Percentiles rank a stretch among this genome's conserved stretches.
These are phyloP conservation scores for Candida arabinofermentans DNA, from an alignment of 805 yeast species.

Conservation along the genomic window DNA sequence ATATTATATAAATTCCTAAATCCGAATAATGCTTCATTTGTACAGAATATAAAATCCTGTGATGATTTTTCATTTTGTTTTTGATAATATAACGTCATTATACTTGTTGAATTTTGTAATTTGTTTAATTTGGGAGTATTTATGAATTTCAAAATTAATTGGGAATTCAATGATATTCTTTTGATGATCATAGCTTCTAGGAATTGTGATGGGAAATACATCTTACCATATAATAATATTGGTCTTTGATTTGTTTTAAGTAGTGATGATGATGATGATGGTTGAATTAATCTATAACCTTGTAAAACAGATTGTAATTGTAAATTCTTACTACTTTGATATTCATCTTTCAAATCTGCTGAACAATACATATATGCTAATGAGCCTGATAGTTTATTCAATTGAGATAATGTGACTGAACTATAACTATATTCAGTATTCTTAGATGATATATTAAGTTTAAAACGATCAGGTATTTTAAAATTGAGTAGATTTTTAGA, in stretches of 20 bases:
- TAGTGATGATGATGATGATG: slow-evolving; percentile 1
- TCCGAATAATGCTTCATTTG: slow-evolving; percentile 82
- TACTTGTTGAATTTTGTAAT: slow-evolving; percentile 32
- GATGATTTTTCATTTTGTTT: slow-evolving; percentile 58
- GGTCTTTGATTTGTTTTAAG: slow-evolving; percentile 18
- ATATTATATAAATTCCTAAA: slow-evolving; percentile 74
- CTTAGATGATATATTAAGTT: slow-evolving; percentile 64
- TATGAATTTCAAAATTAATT: slow-evolving; percentile 68
- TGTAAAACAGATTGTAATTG: slow-evolving; percentile 64
- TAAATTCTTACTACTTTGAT: slow-evolving; percentile 47
- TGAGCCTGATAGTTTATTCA: slow-evolving; percentile 70
- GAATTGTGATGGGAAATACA: slow-evolving; percentile 83
- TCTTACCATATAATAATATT: slow-evolving; percentile 71
- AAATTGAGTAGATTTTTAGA: slow-evolving; percentile 70
- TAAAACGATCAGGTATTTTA: slow-evolving; percentile 61
- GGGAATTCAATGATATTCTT: slow-evolving; percentile 54
- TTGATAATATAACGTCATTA: slow-evolving; percentile 68
- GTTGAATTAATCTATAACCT: slow-evolving; percentile 53
- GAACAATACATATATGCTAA: slow-evolving; percentile 78
- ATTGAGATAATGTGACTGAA: slow-evolving; percentile 63
- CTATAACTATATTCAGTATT: slow-evolving; percentile 69
- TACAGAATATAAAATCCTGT: slow-evolving; percentile 73
- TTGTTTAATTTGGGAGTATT: slow-evolving; percentile 44
- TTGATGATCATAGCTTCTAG: slow-evolving; percentile 84
- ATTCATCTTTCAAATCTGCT: slow-evolving; percentile 41